Evolutionary conservation across 164 flowering plant species (phyloP).

Genomic region (Aristolochia californica): DNA sequence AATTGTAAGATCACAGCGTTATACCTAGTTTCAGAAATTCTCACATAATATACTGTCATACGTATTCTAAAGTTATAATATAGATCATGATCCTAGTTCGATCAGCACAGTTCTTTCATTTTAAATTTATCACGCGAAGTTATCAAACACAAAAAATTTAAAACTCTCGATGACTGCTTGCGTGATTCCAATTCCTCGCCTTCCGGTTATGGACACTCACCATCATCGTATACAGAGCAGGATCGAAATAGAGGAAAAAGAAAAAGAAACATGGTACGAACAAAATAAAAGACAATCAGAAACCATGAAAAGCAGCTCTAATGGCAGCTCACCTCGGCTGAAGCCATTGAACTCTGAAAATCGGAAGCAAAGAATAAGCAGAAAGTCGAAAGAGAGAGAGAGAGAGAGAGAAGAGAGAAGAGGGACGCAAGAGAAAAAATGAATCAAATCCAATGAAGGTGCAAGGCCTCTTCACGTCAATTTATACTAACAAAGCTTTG

Average conservation of each 20-base stretch:
- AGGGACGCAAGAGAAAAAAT: background rate
- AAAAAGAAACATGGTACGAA: background rate
- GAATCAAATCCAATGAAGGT: background rate
- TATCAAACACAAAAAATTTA: too few relatives aligned
- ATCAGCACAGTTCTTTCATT: too few relatives aligned
- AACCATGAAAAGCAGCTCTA: background rate
- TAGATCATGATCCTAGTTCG: too few relatives aligned
- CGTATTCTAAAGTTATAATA: too few relatives aligned
- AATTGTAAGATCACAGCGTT: too few relatives aligned
- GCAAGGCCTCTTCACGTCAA: background rate
- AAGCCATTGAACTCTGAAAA: background rate
- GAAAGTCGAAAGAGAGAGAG: background rate
- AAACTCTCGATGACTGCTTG: too few relatives aligned
- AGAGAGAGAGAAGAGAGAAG: background rate
- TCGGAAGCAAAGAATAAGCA: background rate
- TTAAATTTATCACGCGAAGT: too few relatives aligned
- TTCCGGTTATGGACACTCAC: too few relatives aligned
- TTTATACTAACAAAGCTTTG: background rate
- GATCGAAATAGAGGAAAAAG: background rate
- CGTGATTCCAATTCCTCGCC: too few relatives aligned
- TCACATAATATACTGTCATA: too few relatives aligned
- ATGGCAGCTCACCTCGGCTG: slow-evolving; percentile 2
- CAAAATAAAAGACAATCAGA: background rate
- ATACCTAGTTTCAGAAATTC: too few relatives aligned
- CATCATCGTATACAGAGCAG: too few relatives aligned